Base-by-base conservation (phyloP, 2,329 filamentous ascomycete species). In the Coniochaeta ligniaria region DNA sequence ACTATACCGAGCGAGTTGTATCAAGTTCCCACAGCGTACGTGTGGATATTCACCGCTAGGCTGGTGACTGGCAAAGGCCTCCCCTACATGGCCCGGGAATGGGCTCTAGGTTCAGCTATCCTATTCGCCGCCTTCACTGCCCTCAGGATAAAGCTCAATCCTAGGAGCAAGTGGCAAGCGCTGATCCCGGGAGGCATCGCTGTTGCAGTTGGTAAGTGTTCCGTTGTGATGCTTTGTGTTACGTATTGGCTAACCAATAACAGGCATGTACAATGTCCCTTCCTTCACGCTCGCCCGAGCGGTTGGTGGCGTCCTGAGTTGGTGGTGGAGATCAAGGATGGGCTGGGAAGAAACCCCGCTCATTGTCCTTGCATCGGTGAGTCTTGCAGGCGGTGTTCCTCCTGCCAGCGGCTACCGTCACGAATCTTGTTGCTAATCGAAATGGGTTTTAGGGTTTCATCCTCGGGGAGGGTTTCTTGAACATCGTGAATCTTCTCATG, bases 21-120 rank as follows among this genome's bases (percentile, higher is more conserved):
- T 72, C 90, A 96, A 70, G 92, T 96, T 1, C 95, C 95, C 0
- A 98, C 95, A 0, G 94, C 88, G 0, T 97, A 94, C 71, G 93
- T 99, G 6, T 99, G 95, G 95, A 90, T 99, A 59, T 97, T 97
- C 73, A 99, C 95, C 0, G 94, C 95, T 1, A 83, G 95, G 17
- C 81, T 99, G 2, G 93, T 99, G 11, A 98, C 93, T 0, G 95
- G 95, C 1, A 84, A 95, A 65, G 95, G 95, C 0, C 73, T 99
- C 47, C 95, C 95, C 0, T 80, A 84, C 0, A 92, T 92, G 86
- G 93, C 92, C 0, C 86, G 84, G 69, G 86, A 93, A 68, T 96
- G 90, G 78, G 90, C 94, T 0, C 74, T 87, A 0, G 87, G 85
- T 0, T 88, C 89, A n/a, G 93, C 88, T 0, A 70, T 83, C 1